Evolutionary conservation across 2,329 filamentous ascomycete genomes (phyloP).

Genomic region (Xylaria hypoxylon): DNA sequence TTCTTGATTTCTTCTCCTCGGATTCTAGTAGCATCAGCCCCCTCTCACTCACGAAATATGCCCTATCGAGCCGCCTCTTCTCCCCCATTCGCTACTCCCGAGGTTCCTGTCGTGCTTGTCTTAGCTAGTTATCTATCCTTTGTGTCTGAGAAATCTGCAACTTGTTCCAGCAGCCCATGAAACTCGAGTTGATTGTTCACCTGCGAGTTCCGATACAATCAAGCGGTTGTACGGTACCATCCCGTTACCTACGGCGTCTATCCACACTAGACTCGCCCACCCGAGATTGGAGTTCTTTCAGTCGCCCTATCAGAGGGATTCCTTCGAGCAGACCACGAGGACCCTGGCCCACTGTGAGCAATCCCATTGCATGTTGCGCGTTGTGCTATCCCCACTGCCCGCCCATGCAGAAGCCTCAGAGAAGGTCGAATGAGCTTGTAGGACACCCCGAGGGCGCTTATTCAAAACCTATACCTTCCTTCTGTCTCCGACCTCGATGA

Average conservation of each 20-base stretch:
- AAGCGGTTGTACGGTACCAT: conserved; percentile 51
- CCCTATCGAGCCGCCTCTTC: not conserved
- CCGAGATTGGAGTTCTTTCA: conserved; percentile 54
- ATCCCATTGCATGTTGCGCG: conserved; percentile 54
- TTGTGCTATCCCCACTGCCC: conserved; percentile 53
- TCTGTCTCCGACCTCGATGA: conserved; percentile 51
- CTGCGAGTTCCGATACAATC: conserved; percentile 44
- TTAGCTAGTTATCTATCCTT: not conserved
- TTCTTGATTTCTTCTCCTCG: not conserved
- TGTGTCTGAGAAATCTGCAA: conserved; percentile 37
- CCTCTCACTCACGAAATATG: conserved; percentile 14
- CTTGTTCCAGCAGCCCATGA: conserved; percentile 40
- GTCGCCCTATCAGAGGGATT: conserved; percentile 59
- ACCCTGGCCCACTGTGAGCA: conserved; percentile 56
- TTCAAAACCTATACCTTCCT: conserved; percentile 66
- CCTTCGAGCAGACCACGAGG: conserved; percentile 49
- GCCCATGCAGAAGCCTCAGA: conserved; percentile 53
- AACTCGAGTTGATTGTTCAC: conserved; percentile 42
- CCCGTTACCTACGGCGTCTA: conserved; percentile 59
- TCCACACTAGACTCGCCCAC: conserved; percentile 56
- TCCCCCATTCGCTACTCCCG: not conserved
- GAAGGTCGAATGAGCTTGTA: conserved; percentile 51
- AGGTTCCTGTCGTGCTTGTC: conserved; percentile 21
- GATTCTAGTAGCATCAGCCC: not conserved
- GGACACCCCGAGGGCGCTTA: conserved; percentile 54